Evolutionary conservation across 2,329 filamentous ascomycete genomes (phyloP).

Genomic region (Colletotrichum musae): DNA sequence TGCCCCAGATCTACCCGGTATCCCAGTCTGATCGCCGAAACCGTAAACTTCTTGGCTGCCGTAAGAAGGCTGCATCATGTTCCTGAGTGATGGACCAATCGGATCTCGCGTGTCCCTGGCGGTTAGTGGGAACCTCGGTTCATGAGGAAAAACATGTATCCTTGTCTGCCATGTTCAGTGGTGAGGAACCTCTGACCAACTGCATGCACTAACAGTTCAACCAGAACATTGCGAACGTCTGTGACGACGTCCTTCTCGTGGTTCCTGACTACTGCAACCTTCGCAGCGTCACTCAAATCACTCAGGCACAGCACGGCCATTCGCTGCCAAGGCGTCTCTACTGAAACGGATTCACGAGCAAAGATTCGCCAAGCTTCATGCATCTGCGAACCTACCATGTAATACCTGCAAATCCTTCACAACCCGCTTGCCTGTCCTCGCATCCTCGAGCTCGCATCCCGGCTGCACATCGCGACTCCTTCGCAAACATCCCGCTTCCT

Average conservation of each 20-base stretch:
- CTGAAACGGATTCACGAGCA: constrained; percentile 38
- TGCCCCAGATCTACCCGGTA: constrained; percentile 31
- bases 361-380: constrained; percentile 41
- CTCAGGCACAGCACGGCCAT: constrained; percentile 36
- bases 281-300: constrained; percentile 8
- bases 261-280: constrained; percentile 16
- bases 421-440: not conserved
- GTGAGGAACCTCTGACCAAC: too few species aligned
- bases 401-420: not conserved
- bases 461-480: constrained; percentile 20
- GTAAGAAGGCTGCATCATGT: constrained; percentile 36
- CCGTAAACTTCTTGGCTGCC: constrained; percentile 39
- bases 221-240: too few species aligned
- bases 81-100: constrained; percentile 30
- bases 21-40: constrained; percentile 38
- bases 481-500: constrained; percentile 6
- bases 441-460: constrained; percentile 23
- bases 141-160: too few species aligned
- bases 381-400: constrained; percentile 23
- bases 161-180: not conserved
- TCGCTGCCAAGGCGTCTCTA: constrained; percentile 30
- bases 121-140: not conserved
- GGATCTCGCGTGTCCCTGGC: constrained; percentile 23
- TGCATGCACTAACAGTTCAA: too few species aligned
- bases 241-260: too few species aligned